Conservation (phyloP, 2,329 filamentous ascomycete species). For the Colletotrichum cuscutae region DNA sequence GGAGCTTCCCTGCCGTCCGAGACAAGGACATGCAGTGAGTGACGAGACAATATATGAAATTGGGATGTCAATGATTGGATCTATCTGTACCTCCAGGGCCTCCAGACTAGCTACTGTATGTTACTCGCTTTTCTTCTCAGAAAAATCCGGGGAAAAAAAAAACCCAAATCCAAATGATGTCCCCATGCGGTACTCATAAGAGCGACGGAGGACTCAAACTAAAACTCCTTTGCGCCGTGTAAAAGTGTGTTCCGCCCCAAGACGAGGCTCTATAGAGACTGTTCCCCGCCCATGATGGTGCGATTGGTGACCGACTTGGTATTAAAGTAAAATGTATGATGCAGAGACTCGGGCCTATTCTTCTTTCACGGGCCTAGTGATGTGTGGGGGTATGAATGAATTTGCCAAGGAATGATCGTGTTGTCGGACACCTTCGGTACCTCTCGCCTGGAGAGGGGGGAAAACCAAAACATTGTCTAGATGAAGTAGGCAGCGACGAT, state of each 20-base stretch:
- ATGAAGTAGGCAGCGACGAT: conserved; percentile 53
- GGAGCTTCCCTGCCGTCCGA: too few species aligned
- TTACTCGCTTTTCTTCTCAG: not conserved
- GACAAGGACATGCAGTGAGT: too few species aligned
- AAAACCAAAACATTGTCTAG: conserved; percentile 40
- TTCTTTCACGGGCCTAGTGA: not conserved
- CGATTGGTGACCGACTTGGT: not conserved
- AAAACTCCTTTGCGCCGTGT: not conserved
- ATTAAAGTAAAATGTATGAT: not conserved
- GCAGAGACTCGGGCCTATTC: not conserved
- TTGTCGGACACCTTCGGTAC: not conserved
- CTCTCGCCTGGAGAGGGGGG: not conserved
- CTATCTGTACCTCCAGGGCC: not conserved
- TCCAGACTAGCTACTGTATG: not conserved
- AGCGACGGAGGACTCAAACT: not conserved
- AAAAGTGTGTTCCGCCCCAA: too few species aligned
- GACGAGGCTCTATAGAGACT: not conserved
- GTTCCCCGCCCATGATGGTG: not conserved
- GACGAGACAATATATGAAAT: not conserved
- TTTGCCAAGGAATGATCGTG: not conserved
- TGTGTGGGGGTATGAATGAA: not conserved
- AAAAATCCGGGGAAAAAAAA: not conserved
- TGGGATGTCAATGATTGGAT: not conserved
- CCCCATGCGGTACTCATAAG: too few species aligned
- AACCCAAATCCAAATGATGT: not conserved